These are phyloP conservation scores for Cutaneotrichosporon sp. DNA, from an alignment of 1,284 basidiomycete genomes.

Conservation along the genomic window DNA sequence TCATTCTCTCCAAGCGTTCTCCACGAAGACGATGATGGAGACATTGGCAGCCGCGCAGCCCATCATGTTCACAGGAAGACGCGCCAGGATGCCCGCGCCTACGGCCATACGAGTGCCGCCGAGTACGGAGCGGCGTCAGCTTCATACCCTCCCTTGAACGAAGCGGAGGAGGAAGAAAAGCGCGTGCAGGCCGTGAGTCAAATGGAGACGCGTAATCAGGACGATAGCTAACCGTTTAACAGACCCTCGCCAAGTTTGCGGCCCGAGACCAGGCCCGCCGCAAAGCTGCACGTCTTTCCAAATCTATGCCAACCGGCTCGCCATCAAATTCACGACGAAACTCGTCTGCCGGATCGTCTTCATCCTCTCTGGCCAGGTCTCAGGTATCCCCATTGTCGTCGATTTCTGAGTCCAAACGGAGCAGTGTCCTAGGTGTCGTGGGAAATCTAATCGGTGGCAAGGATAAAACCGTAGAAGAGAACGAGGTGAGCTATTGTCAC, in stretches of 20 bases:
- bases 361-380: constrained; percentile 9
- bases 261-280: constrained; percentile 42
- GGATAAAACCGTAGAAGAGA: constrained; percentile 10
- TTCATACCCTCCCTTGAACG: constrained; percentile 40
- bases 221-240: constrained; percentile 8
- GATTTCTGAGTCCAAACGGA: constrained; percentile 21
- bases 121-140: constrained; percentile 24
- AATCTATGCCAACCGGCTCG: background rate
- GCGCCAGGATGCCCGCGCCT: background rate
- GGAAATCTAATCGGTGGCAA: constrained; percentile 23
- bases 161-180: constrained; percentile 40
- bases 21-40: constrained; percentile 17
- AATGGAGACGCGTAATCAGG: background rate
- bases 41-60: constrained; percentile 13
- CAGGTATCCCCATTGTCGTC: constrained; percentile 6
- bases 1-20: too few relatives aligned
- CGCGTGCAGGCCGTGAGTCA: constrained; percentile 43
- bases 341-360: constrained; percentile 7
- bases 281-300: constrained; percentile 28
- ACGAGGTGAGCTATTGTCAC: constrained; percentile 20
- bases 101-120: background rate
- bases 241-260: constrained; percentile 45
- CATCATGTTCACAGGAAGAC: constrained; percentile 14
- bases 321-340: background rate
- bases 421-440: constrained; percentile 24